Base-by-base conservation (phyloP, 2,329 filamentous ascomycete species). In the Sporothrix pallida region DNA sequence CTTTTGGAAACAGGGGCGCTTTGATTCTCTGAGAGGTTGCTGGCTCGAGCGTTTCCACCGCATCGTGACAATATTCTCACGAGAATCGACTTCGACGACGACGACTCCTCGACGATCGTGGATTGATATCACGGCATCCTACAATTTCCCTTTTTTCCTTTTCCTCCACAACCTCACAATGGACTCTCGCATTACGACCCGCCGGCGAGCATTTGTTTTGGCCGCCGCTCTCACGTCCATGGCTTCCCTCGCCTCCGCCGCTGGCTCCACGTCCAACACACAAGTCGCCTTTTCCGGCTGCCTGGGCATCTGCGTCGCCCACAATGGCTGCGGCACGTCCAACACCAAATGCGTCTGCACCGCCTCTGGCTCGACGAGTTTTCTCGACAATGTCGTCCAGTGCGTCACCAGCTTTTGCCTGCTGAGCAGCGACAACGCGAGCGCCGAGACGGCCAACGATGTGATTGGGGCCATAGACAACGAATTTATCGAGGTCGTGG, bases 341-440 rank as follows among this genome's bases (percentile, higher is more conserved):
- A 71, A 71, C 58, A 58, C 62, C 17, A 12, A 58, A 20, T 78
- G 77, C 67, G 72, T 78, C 60, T 78, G 77, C 74, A 15, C 54
- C 8, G 74, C 52, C 2, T 23, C 74, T 8, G 50, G 23, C 1
- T 46, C 37, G 3, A 48, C 52, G 0, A 12, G 13, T n/a, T 75
- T 78, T n/a, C 75, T 78, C 12, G 74, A 71, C 62, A 42, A 52
- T 12, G 72, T 74, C 9, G 73, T 77, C 12, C 10, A 12, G 5
- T 78, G 77, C 63, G 50, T 77, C n/a, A 73, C 71, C 13, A 23
- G 69, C 23, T 52, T 72, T 72, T 77, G 76, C 31, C 37, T 75
- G 52, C 46, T 75, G 20, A 58, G 67, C 54, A 70, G n/a, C 9
- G 54, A 37, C 48, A 58, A 56, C 31, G 20, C 62, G 52, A 50